phyloP scores from a whole-genome alignment of 2,329 filamentous ascomycete genomes.

The Proliferodiscus dingleyae region DNA sequence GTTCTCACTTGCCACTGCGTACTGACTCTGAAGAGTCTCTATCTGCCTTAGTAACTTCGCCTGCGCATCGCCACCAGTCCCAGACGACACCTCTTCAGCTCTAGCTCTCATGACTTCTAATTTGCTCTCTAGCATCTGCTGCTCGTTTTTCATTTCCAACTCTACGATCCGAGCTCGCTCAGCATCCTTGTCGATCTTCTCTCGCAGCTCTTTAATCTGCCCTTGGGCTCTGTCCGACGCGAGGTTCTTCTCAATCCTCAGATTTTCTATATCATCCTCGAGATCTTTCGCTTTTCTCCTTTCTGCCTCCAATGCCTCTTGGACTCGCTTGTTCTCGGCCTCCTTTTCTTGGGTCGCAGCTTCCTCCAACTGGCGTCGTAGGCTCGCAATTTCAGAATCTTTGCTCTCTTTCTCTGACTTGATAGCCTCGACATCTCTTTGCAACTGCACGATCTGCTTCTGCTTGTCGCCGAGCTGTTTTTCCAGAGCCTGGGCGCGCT shows the following conservation, averaged over 20 bases:
- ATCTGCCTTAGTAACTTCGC: slow-evolving; percentile 89
- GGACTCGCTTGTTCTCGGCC: slow-evolving; percentile 61
- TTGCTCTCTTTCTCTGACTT: slow-evolving; percentile 59
- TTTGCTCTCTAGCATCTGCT: slow-evolving; percentile 76
- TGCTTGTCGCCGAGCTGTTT: slow-evolving; percentile 51
- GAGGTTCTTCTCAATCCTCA: slow-evolving; percentile 76
- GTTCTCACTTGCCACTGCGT: slow-evolving; percentile 89
- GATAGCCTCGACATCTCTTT: slow-evolving; percentile 56
- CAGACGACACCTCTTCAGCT: slow-evolving; percentile 85
- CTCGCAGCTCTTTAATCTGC: slow-evolving; percentile 67
- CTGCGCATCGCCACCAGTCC: slow-evolving; percentile 74
- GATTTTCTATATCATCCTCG: slow-evolving; percentile 53
- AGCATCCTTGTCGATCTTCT: slow-evolving; percentile 66
- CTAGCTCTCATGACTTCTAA: slow-evolving; percentile 80
- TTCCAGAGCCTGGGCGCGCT: slow-evolving; percentile 49
- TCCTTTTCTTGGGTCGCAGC: slow-evolving; percentile 62
- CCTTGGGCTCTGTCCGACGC: slow-evolving; percentile 63
- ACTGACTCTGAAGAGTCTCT: slow-evolving; percentile 92
- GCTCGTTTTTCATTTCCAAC: slow-evolving; percentile 74
- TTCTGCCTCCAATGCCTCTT: slow-evolving; percentile 64
- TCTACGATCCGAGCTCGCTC: slow-evolving; percentile 66
- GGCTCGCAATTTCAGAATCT: slow-evolving; percentile 59
- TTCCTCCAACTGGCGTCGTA: slow-evolving; percentile 65
- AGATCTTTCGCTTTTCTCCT: slow-evolving; percentile 50
- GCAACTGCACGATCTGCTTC: slow-evolving; percentile 44